These are phyloP conservation scores for Scutellaria galericulata DNA, from an alignment of 257 asterid species.

Conservation along the genomic window DNA sequence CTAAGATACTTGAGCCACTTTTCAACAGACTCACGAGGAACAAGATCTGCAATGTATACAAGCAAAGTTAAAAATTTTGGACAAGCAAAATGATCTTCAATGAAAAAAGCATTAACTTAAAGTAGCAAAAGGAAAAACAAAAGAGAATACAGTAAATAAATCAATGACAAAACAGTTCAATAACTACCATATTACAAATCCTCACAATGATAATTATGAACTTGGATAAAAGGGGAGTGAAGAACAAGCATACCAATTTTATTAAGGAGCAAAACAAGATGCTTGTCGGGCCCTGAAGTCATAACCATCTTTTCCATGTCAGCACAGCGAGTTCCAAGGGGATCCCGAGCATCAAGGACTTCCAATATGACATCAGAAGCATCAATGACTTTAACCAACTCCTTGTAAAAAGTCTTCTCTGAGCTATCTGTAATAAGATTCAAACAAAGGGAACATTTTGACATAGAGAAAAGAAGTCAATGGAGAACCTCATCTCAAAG, in stretches of 20 bases:
- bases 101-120: not conserved
- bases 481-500: not conserved
- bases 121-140: not conserved
- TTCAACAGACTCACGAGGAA: conserved; percentile 90
- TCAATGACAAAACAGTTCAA: not conserved
- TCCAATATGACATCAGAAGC: conserved; percentile 95
- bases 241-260: conserved; percentile 68
- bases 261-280: conserved; percentile 84
- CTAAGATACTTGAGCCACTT: conserved; percentile 96
- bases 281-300: conserved; percentile 78
- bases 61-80: conserved; percentile 13
- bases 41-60: conserved; percentile 66
- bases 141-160: not conserved
- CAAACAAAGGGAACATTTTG: not conserved
- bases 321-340: conserved; percentile 85
- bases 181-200: conserved; percentile 11
- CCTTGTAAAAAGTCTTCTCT: conserved; percentile 87
- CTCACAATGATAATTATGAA: not conserved
- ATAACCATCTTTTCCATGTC: conserved; percentile 95
- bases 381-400: conserved; percentile 86
- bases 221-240: not conserved
- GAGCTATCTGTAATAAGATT: conserved; percentile 57
- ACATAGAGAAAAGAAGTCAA: not conserved
- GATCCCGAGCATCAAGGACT: conserved; percentile 99
- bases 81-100: not conserved